phyloP scores from a whole-genome alignment of 768 basidiomycete genomes.

The Pisolithus marmoratus region DNA sequence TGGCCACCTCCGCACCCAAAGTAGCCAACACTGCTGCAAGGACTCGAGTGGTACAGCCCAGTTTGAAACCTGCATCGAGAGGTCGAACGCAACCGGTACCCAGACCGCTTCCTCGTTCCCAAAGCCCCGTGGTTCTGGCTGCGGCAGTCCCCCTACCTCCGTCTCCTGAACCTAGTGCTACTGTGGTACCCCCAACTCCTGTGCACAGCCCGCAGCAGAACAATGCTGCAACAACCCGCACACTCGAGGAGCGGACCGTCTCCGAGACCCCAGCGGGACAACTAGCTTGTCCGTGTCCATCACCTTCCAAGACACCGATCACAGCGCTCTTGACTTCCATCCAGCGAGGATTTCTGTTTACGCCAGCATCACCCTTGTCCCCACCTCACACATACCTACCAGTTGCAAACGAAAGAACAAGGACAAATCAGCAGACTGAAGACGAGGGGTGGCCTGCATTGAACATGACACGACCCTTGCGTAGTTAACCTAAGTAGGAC shows the following conservation, averaged over 20 bases:
- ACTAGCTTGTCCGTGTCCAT: background rate
- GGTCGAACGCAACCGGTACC: background rate
- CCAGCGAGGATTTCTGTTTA: slow-evolving; percentile 62
- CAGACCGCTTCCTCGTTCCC: background rate
- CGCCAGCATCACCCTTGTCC: slow-evolving; percentile 57
- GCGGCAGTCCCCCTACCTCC: slow-evolving; percentile 8
- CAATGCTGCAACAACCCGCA: background rate
- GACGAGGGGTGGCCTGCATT: background rate
- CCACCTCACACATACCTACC: slow-evolving; percentile 44
- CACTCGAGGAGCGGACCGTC: background rate
- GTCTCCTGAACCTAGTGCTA: background rate
- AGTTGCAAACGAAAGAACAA: slow-evolving; percentile 4
- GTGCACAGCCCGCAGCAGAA: background rate
- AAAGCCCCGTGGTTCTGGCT: slow-evolving; percentile 16
- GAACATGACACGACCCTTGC: slow-evolving; percentile 4
- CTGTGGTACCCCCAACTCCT: background rate
- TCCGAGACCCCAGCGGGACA: background rate
- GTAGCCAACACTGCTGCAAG: background rate
- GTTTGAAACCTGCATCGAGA: background rate
- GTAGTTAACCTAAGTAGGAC: slow-evolving; percentile 8
- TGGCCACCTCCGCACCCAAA: slow-evolving; percentile 7
- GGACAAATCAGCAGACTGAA: background rate
- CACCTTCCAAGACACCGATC: slow-evolving; percentile 52
- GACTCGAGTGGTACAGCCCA: background rate
- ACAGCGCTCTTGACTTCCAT: slow-evolving; percentile 58